A percentile compares a stretch with the other conserved stretches of the same genome.
Evolutionary conservation across 75 land plant genomes (phyloP).

Genomic region (Picea glauca): DNA sequence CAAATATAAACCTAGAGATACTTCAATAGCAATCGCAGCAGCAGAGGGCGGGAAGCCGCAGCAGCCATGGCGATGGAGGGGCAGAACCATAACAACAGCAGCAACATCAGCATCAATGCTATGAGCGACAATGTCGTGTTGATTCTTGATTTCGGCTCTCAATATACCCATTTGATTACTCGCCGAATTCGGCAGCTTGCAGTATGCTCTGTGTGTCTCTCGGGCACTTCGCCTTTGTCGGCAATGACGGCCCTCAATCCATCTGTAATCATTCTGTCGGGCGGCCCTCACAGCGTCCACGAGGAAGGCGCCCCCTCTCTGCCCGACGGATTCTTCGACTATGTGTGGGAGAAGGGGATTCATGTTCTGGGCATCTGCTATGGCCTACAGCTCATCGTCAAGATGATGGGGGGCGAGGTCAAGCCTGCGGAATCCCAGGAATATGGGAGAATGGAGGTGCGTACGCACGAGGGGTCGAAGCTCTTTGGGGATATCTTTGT

Average conservation of each 20-base stretch:
- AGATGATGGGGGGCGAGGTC: conserved; percentile 79
- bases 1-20: too few relatives aligned
- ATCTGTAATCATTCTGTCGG: conserved; percentile 78
- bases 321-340: conserved; percentile 75
- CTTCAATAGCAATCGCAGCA: background rate
- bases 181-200: conserved; percentile 74
- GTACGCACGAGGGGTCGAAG: conserved; percentile 17
- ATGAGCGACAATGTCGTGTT: conserved; percentile 41
- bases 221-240: conserved; percentile 61
- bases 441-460: conserved; percentile 90
- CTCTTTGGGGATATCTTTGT: conserved; percentile 17
- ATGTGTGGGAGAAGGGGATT: conserved; percentile 42
- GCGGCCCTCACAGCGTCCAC: conserved; percentile 96
- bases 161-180: conserved; percentile 97
- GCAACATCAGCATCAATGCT: background rate
- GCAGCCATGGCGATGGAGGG: background rate
- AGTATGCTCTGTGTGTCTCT: conserved; percentile 74
- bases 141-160: conserved; percentile 94
- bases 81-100: background rate
- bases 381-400: conserved; percentile 88
- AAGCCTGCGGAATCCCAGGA: conserved; percentile 77
- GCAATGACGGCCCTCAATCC: conserved; percentile 49
- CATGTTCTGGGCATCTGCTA: conserved; percentile 94
- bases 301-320: conserved; percentile 57
- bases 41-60: background rate